Evolutionary conservation across 352 stramenopile genomes (phyloP), one percentile per base, ranked within the genome.

Genomic region (Phytophthora ohioensis): DNA sequence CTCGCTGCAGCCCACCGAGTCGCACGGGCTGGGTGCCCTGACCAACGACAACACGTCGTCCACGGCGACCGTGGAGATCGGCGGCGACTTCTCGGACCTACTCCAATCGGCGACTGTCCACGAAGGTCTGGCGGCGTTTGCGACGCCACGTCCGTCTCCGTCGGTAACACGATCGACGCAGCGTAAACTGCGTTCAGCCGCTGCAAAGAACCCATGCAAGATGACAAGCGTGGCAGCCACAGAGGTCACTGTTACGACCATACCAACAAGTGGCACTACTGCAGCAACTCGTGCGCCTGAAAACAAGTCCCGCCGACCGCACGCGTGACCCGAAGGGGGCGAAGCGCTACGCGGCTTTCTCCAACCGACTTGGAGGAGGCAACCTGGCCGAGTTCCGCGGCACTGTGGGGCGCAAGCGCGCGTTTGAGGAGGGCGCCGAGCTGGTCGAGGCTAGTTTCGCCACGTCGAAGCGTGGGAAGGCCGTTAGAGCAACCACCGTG

Each of bases 101-200:
- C 21, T 54, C 21, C 27, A 38, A 7, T 54, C 47, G 8, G 12
- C 47, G 2, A 27, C 21, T 6, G 30, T 54, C n/a, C 51, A 35
- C 2, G 51, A 57, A 15, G 35, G 8, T 15, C n/a, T 45, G 1
- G 35, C 45, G 51, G 51, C n/a, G 9, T 57, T 46, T 46, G 15
- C 35, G 6, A 46, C 35, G 8, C 51, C 51, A 4, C 34, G 35
- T 48, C 35, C n/a, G 7, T 13, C 35, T 9, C 51, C 61, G 67
- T 8, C 21, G 17, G 7, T 76, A 84, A 27, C 72, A 80, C 39
- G 48, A 59, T 46, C 41, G 10, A 46, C 41, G 10, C 41, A 46
- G 13, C 41, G 0, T 12, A 6, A 46, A 11, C 41, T 46, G 4
- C 41, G 41, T n/a, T 46, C 41, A 0, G 41, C 41, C 9, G 41